A percentile compares a stretch with the other conserved stretches of the same genome.
Conservation (phyloP, 2,329 filamentous ascomycete species). For the Albophoma yamanashiensis region DNA sequence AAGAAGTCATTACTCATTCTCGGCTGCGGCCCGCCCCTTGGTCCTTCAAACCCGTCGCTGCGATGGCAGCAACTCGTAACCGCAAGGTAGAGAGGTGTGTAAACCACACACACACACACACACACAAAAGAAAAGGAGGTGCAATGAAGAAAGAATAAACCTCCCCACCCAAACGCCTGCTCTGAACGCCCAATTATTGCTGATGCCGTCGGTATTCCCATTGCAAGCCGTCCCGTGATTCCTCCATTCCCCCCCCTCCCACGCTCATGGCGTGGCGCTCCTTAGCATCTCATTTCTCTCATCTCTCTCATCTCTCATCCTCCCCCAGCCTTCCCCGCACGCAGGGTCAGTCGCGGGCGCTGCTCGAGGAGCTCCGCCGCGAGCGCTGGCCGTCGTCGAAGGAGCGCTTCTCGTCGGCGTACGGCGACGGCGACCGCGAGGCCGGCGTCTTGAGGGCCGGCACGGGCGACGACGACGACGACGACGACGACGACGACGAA, state of each 20-base stretch:
- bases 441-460: background rate
- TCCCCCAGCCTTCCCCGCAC: too few species aligned
- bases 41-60: background rate
- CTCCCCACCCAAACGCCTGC: background rate
- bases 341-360: background rate
- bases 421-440: conserved; percentile 17
- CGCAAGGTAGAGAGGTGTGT: background rate
- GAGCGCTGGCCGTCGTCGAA: conserved; percentile 38
- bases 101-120: too few species aligned
- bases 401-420: conserved; percentile 27
- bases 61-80: background rate
- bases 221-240: background rate
- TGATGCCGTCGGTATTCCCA: background rate
- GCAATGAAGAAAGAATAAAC: background rate
- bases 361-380: conserved; percentile 6
- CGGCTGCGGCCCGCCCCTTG: background rate
- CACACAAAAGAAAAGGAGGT: background rate
- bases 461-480: conserved; percentile 7
- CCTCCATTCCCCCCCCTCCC: background rate
- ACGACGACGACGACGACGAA: too few species aligned
- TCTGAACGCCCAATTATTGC: background rate
- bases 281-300: background rate
- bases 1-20: background rate
- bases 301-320: background rate
- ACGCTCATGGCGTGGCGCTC: too few species aligned